Evolutionary conservation across 306 rosid genomes (phyloP), one percentile per base, ranked within the genome.

Genomic region (Gillenia trifoliata): DNA sequence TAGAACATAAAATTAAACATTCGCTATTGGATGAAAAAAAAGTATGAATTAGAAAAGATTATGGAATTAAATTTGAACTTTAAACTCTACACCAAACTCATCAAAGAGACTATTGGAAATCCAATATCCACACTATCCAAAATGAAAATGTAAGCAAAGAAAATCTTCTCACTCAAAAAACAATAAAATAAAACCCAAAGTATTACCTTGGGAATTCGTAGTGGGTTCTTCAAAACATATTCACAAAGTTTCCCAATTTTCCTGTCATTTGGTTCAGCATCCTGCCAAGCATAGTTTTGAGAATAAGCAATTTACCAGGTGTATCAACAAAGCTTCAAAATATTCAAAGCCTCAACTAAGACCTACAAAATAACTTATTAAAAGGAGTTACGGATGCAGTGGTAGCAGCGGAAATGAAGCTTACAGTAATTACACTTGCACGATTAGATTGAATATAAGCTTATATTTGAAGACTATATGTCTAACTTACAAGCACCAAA

Each of bases 151-250:
- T 38, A 41, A 23, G 29, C 6, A 45, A 30, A 61, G 47, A 22
- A 68, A 65, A 66, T 17, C 41, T 77, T 23, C 31, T 25, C 2
- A 9, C 3, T 3, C 1, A 30, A 26, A 59, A 47, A 26, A 4
- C 47, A 9, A 4, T 0, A 29, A 23, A 65, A 55, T 8, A 12
- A 40, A 30, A 41, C 61, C 8, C 5, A 33, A 9, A 30, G 36
- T 43, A 60, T 77, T 63, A 87, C 91, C 84, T 87, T 84, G 49
- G 91, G 91, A 47, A 87, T 82, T 28, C 91, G 84, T 81, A 87
- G 52, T 0, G 88, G 91, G 52, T 87, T 87, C 77, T 80, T 87
- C 22, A 79, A 72, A 43, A 84, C 88, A 80, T 87, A 87, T 47
- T 82, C 91, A 70, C 91, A 82, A 38, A 87, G 91, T 67, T 87